Base-by-base conservation (phyloP, 2,329 filamentous ascomycete genomes). In the Fusarium compactum region DNA sequence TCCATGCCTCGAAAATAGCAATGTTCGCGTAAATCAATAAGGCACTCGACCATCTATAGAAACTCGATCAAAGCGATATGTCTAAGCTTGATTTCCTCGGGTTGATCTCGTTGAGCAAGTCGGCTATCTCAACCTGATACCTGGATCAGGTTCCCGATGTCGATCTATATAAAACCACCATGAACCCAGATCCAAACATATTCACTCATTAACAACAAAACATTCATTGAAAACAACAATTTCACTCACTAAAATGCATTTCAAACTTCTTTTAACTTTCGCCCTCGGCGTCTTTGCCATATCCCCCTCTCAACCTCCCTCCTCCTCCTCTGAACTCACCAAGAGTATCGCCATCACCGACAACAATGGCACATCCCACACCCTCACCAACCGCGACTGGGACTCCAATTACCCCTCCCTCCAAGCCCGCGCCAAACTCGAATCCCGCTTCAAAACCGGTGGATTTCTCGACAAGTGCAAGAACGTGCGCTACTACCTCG, bases 401-500 rank as follows among this genome's bases (percentile, higher is more conserved):
- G 27, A 43, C 18, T 29, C 15, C 3, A 22, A 7, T 43, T 62
- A 30, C 8, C 30, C 9, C 8, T 9, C 16, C 8, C 20, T 0
- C n/a, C 16, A 43, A 45, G 14, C 34, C 30, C 20, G 9, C 30
- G 16, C 10, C 43, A 52, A 48, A 2, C 14, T 70, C 12, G 10
- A 30, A 2, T 7, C 46, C 15, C 63, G 67, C 7, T 54, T 56
- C 9, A 58, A 47, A 11, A 40, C 47, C 2, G 68, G 64, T 3
- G 67, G 69, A 1, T 73, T 63, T 38, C 53, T 62, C 44, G 54
- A 60, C 22, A 57, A 48, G 15, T 74, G 72, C 41, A 55, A 53
- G 20, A 69, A 71, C 18, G 43, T 71, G 0, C 57, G 63, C n/a
- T 70, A 58, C 58, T 69, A 69, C 43, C 50, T 73, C 47, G 40